Evolutionary conservation across 75 land plant species (phyloP).

Genomic region (Picea sitchensis): DNA sequence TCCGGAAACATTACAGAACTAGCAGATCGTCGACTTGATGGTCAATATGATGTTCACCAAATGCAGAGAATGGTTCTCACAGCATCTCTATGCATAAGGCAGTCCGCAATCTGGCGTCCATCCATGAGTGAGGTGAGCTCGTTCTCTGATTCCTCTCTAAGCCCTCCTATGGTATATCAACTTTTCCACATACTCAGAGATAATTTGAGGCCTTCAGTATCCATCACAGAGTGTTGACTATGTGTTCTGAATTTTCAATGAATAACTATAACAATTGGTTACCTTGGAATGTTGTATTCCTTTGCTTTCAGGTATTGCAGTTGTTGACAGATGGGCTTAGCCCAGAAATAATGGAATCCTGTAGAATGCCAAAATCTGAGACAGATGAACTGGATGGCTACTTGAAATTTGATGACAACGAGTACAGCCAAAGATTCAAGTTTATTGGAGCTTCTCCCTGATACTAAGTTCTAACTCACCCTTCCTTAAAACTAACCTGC

Average conservation of each 20-base stretch:
- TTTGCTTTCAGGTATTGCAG: conserved; percentile 31
- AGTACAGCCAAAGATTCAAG: neutral
- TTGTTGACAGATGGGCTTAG: conserved; percentile 22
- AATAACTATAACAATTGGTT: neutral
- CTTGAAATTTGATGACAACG: neutral
- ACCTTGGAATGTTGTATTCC: neutral
- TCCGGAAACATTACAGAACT: conserved; percentile 48
- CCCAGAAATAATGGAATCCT: conserved; percentile 17
- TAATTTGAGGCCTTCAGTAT: neutral
- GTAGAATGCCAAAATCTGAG: conserved; percentile 25
- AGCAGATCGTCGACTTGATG: conserved; percentile 58
- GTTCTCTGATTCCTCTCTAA: neutral
- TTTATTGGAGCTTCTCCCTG: neutral
- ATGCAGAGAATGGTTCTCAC: conserved; percentile 50
- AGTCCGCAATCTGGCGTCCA: conserved; percentile 72
- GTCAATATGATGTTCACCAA: conserved; percentile 54
- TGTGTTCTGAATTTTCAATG: neutral
- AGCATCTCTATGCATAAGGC: conserved; percentile 72
- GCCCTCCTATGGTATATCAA: neutral
- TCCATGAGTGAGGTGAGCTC: conserved; percentile 70
- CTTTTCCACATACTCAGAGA: too few relatives aligned
- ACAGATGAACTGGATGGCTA: conserved; percentile 31
- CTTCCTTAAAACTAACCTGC: neutral
- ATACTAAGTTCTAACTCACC: neutral
- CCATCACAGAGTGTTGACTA: neutral